phyloP scores from a whole-genome alignment of 176 grass and related monocot species.

The Rhynchospora tenuis region DNA sequence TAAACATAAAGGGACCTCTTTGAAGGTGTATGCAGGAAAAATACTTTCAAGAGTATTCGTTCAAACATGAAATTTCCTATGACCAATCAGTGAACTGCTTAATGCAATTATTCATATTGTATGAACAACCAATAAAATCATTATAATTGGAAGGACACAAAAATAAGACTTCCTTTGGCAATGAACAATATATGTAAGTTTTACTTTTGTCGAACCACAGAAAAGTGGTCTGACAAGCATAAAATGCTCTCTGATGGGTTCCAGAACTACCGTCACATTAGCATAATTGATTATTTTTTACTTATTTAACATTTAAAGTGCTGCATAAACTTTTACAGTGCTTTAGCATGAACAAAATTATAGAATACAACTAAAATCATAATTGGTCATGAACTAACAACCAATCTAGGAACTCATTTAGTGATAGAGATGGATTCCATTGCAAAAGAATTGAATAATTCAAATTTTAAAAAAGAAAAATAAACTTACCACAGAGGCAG shows the following conservation, averaged over 20 bases:
- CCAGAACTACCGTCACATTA: background rate
- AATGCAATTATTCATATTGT: too few relatives aligned
- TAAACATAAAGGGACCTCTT: background rate
- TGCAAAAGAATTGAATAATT: background rate
- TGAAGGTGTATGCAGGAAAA: background rate
- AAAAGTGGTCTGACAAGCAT: background rate
- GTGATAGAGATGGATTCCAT: background rate
- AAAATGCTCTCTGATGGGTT: background rate
- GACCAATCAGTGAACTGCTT: background rate
- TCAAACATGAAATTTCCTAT: background rate
- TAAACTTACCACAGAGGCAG: conserved; percentile 46
- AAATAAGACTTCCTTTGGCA: too few relatives aligned
- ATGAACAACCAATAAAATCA: too few relatives aligned
- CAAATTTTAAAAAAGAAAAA: background rate
- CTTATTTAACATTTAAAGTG: background rate
- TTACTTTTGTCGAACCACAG: background rate
- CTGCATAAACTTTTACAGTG: background rate
- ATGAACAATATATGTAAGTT: background rate
- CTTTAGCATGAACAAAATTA: background rate
- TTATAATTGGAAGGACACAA: too few relatives aligned
- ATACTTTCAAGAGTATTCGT: background rate
- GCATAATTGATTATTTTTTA: background rate
- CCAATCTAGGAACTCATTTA: background rate
- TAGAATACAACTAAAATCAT: background rate
- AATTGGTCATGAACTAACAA: too few relatives aligned